Base-by-base conservation (phyloP, 306 rosid genomes). In the Phaseolus lunatus region DNA sequence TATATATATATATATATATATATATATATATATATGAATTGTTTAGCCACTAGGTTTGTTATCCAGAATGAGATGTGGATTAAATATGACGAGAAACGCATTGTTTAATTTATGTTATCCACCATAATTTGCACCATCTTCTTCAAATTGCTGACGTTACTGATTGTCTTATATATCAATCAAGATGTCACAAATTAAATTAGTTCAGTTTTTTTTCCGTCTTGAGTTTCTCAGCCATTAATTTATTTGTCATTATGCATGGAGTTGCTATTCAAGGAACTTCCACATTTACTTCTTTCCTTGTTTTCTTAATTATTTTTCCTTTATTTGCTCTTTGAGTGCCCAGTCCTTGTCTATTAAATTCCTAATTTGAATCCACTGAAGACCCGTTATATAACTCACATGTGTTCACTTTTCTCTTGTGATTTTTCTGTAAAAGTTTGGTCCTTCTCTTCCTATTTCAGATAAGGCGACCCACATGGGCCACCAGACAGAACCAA, bases 11-110 rank as follows among this genome's bases (percentile, higher is more conserved):
- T n/a, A n/a, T n/a, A n/a, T n/a, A n/a, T n/a, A n/a, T n/a, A n/a
- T n/a, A n/a, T n/a, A n/a, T n/a, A n/a, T n/a, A n/a, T n/a, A n/a
- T n/a, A n/a, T n/a, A 64, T 37, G 50, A 19, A 65, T 19, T 65
- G 13, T 65, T 19, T 65, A 65, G 50, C 16, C 4, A 16, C 27
- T n/a, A 64, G 23, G 23, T 33, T n/a, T 16, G 44, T 33, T 64
- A 33, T 18, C 26, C 48, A 33, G 49, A 18, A 33, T 35, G 27
- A 19, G 48, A 37, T 37, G 10, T 61, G 1, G 6, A 33, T 63
- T 64, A 64, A 64, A 9, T 31, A 63, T 63, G 69, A 35, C 37
- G 48, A 33, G 27, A 64, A 63, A 65, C 6, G 52, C 14, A 20
- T 41, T 39, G 3, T 20, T 39, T 37, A 66, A 18, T 37, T 65